Evolutionary conservation across 371 early-diverging fungal genomes (phyloP), one percentile per base, ranked within the genome.

Genomic region (Basidiobolus meristosporus): DNA sequence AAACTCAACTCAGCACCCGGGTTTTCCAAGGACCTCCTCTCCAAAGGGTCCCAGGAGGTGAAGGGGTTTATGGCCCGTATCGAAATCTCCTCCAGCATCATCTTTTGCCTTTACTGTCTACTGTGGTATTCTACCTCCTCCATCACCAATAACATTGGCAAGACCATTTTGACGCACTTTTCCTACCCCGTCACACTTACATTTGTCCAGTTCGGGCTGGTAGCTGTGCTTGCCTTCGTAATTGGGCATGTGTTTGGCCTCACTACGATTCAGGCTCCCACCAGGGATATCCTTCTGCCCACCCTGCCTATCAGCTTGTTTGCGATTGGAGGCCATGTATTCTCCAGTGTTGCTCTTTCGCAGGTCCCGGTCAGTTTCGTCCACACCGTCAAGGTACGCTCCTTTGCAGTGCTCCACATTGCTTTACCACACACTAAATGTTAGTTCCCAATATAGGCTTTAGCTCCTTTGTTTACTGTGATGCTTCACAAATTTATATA

Each of bases 391-490:
- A 90, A 90, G 73, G 84, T 82, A 61, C 43, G 35, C 34, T 33
- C 31, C 20, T 22, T 12, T 3, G 9, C 29, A 12, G n/a, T n/a
- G n/a, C n/a, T n/a, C n/a, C 11, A 9, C 6, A 32, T 38, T 9
- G 29, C n/a, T 16, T 42, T 36, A 0, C 35, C 29, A 15, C 30
- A 3, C n/a, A 17, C 32, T n/a, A n/a, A n/a, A n/a, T 41, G 40
- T 32, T 32, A 16, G 17, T 42, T 39, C 40, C 32, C 23, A 3
- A 29, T 18, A n/a, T 48, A 86, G 84, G 84, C 84, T 15, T 51
- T 86, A 1, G 77, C 86, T 12, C 90, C 90, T 11, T 61, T 90
- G 10, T 88, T 90, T 52, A 88, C 90, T 1, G 84, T 88, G 3
- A 36, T 75, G 22, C 61, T 80, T 17, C 84, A 80, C 51, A 62